These are phyloP conservation scores for Backusella morwellensis DNA, from an alignment of 192 early-diverging fungal genomes.

Conservation along the genomic window DNA sequence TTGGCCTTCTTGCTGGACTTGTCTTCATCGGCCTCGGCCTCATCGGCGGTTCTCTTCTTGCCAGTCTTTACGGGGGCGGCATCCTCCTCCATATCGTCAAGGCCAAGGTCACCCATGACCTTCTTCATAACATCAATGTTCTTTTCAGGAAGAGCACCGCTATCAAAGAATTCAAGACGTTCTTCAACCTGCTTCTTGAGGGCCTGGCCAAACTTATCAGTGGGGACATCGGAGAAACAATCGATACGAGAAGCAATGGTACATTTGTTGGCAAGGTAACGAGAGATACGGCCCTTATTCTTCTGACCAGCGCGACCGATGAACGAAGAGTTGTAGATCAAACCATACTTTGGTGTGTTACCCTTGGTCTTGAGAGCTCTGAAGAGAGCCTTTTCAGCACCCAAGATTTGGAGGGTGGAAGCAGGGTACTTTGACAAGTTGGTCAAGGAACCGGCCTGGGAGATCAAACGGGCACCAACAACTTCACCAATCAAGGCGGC, in stretches of 20 bases:
- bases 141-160: conserved; percentile 81
- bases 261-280: conserved; percentile 98
- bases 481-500: conserved; percentile 93
- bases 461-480: conserved; percentile 95
- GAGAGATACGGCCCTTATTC: conserved; percentile 98
- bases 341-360: conserved; percentile 97
- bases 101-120: conserved; percentile 61
- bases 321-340: conserved; percentile 95
- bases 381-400: conserved; percentile 99
- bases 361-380: conserved; percentile 94
- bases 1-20: conserved; percentile 41
- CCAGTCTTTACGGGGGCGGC: conserved; percentile 4
- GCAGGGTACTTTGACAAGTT: conserved; percentile 98
- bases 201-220: conserved; percentile 89
- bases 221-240: conserved; percentile 89
- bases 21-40: conserved; percentile 36
- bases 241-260: conserved; percentile 96
- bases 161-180: conserved; percentile 92
- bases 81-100: conserved; percentile 38
- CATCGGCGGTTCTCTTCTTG: conserved; percentile 48
- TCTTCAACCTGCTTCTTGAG: conserved; percentile 95
- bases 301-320: conserved; percentile 94
- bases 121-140: conserved; percentile 95
- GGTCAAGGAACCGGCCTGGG: conserved; percentile 94
- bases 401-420: conserved; percentile 96